Evolutionary conservation across 345 rosid species (phyloP), one percentile per base, ranked within the genome.

Genomic region (Anacardium occidentale): DNA sequence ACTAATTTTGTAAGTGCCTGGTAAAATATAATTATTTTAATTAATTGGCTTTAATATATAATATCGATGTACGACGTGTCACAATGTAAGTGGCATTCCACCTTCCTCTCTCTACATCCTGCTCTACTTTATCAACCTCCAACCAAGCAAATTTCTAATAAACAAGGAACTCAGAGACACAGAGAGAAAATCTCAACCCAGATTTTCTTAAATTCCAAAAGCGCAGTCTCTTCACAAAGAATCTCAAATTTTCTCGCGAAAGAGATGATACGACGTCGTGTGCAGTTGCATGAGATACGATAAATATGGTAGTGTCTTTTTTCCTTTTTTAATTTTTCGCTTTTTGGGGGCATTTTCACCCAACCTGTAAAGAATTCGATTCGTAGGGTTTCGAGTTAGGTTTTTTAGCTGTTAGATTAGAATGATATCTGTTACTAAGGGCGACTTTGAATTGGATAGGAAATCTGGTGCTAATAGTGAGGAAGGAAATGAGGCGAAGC

Each of bases 151-250:
- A 24, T n/a, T 64, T 3, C 20, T 52, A 42, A 32, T 64, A 58
- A 64, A 22, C 45, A 44, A 45, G 20, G 70, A 64, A 44, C 57
- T 24, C 29, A 5, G 24, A 15, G 7, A 40, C 3, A 65, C 62
- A 29, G 63, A 26, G 4, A 4, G 10, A 44, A 40, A 37, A 15
- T 29, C 42, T 18, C 42, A 45, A 15, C 21, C 37, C 75, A 34
- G n/a, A 50, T 70, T 76, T 76, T 78, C 76, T 70, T 32, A 47
- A 59, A 59, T 61, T 58, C 82, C 80, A 64, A 76, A 74, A 78
- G 25, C 77, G 20, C 42, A 0, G 18, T n/a, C 21, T n/a, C 40
- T 15, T 18, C 7, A 6, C 5, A 37, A 37, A 37, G 8, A 6
- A 7, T 37, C 50, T 20, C 26, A 17, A 54, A 51, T 47, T 71